Percentiles rank a stretch among this genome's conserved stretches.
Conservation (phyloP, 192 early-diverging fungal species). For the Linnemannia elongata region DNA sequence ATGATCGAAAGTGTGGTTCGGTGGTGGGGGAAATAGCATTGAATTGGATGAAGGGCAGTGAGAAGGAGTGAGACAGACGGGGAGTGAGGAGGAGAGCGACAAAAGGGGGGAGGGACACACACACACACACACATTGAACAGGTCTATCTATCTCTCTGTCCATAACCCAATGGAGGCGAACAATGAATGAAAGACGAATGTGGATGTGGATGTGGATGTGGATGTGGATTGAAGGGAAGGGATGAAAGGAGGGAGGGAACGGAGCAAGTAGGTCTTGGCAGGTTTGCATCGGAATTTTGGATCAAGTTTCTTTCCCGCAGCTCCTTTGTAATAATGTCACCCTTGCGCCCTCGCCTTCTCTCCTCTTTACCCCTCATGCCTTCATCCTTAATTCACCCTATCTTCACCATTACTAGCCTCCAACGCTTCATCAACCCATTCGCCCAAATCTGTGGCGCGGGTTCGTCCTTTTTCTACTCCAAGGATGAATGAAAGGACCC, state of each 20-base stretch:
- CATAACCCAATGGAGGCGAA: background rate
- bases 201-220: no score
- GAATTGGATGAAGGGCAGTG: background rate
- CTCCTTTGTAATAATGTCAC: background rate
- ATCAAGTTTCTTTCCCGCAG: background rate
- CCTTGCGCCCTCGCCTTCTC: background rate
- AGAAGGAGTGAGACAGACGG: background rate
- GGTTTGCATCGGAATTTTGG: background rate
- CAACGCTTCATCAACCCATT: conserved; percentile 3
- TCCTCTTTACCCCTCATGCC: background rate
- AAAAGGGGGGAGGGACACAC: background rate
- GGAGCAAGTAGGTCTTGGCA: background rate
- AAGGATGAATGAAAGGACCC: background rate
- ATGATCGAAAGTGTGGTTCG: conserved; percentile 14
- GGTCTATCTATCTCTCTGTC: background rate
- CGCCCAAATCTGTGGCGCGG: background rate
- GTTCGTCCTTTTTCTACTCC: background rate
- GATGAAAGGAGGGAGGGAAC: background rate
- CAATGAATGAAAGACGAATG: background rate
- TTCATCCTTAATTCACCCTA: background rate
- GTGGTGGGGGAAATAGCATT: conserved; percentile 1
- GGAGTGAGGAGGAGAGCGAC: background rate
- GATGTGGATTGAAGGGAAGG: background rate
- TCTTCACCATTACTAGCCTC: background rate
- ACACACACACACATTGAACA: background rate